These are phyloP conservation scores for Zizania latifolia DNA, from an alignment of 176 grass and related monocot genomes.

Conservation along the genomic window DNA sequence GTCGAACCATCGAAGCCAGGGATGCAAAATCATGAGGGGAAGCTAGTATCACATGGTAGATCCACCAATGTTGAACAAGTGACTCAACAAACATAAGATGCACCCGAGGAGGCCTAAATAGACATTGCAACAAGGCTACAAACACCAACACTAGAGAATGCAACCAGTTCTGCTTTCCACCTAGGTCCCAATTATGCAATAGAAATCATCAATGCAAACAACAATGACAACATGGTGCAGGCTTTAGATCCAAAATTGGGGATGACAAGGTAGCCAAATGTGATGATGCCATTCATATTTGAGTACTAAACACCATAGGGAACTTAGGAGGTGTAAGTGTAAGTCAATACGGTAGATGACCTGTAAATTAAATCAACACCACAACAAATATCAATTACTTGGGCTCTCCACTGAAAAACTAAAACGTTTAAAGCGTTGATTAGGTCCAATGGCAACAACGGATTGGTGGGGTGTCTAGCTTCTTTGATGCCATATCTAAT, in stretches of 20 bases:
- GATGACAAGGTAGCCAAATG: background rate
- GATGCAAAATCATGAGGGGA: background rate
- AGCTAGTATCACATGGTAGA: background rate
- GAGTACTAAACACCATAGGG: background rate
- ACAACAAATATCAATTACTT: no score
- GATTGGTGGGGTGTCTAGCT: background rate
- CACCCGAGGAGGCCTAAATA: background rate
- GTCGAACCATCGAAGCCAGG: background rate
- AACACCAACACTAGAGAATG: background rate
- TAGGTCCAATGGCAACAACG: background rate
- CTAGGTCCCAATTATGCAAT: background rate
- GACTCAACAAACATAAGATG: background rate
- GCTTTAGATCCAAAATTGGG: background rate
- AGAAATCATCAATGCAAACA: background rate
- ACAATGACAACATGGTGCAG: background rate
- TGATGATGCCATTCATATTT: background rate
- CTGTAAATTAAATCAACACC: background rate
- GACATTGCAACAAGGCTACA: background rate
- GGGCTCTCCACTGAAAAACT: background rate
- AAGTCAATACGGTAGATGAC: background rate
- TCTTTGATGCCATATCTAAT: background rate
- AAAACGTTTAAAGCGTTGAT: background rate
- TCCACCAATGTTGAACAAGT: background rate
- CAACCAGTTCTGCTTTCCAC: background rate
- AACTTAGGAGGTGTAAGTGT: background rate